Percentiles rank a stretch among this genome's conserved stretches.
Evolutionary conservation across 257 asterid genomes (phyloP).

Genomic region (Solanum pennellii): DNA sequence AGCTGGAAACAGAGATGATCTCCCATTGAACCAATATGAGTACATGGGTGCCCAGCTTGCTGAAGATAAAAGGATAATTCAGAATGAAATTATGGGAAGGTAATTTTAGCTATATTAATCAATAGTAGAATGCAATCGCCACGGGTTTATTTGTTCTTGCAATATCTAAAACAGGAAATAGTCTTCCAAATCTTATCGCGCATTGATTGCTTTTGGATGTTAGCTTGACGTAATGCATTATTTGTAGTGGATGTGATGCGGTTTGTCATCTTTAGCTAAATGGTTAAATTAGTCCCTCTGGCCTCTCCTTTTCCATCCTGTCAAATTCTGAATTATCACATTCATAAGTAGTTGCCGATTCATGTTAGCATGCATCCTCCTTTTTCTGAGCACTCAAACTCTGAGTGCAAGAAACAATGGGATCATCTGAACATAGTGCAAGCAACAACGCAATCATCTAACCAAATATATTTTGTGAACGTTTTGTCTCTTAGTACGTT

Average conservation of each 20-base stretch:
- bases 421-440: background rate
- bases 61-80: slow-evolving; percentile 35
- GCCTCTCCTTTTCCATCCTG: background rate
- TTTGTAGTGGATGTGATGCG: background rate
- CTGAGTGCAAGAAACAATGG: background rate
- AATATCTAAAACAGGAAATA: background rate
- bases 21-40: slow-evolving; percentile 9
- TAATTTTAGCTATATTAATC: slow-evolving; percentile 13
- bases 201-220: background rate
- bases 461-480: background rate
- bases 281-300: background rate
- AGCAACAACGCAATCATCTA: background rate
- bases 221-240: background rate
- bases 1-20: slow-evolving; percentile 12
- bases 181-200: background rate
- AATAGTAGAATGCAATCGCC: background rate
- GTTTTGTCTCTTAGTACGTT: background rate
- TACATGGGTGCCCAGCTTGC: slow-evolving; percentile 28
- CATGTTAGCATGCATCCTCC: background rate
- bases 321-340: background rate
- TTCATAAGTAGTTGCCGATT: background rate
- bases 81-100: slow-evolving; percentile 41
- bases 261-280: background rate
- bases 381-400: background rate
- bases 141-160: background rate